Conservation (phyloP, 2,329 filamentous ascomycete genomes). For the Macrophomina phaseolina region DNA sequence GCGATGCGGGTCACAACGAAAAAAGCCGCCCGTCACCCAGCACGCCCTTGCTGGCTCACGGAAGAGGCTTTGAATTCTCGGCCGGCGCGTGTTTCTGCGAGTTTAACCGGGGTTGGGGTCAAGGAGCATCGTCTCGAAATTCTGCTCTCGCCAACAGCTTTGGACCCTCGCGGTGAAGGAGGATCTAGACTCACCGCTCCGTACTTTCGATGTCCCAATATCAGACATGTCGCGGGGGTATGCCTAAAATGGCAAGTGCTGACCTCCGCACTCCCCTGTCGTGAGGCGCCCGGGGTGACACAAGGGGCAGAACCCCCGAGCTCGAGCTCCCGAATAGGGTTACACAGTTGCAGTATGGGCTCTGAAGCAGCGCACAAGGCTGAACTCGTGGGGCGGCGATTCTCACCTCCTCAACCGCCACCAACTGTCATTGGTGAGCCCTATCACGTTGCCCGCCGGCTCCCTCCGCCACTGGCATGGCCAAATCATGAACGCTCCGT, state of each 20-base stretch:
- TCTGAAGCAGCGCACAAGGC: constrained; percentile 15
- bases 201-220: neutral
- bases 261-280: constrained; percentile 11
- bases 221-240: constrained; percentile 17
- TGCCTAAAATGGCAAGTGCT: constrained; percentile 18
- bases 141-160: neutral
- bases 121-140: neutral
- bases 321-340: constrained; percentile 11
- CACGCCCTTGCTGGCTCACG: constrained; percentile 9
- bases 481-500: neutral
- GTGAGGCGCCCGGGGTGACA: constrained; percentile 6
- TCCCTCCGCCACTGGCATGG: neutral
- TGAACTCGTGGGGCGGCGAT: neutral
- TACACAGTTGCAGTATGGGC: constrained; percentile 5
- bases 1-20: constrained; percentile 24
- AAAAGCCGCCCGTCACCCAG: constrained; percentile 13
- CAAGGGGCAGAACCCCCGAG: constrained; percentile 9
- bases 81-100: neutral
- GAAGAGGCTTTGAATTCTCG: constrained; percentile 14
- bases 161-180: neutral
- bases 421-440: constrained; percentile 10
- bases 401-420: neutral
- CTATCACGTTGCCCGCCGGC: neutral
- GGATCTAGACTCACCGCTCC: constrained; percentile 10
- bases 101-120: neutral